Base-by-base conservation (phyloP, 352 stramenopile genomes). In the Albugo laibachii region DNA sequence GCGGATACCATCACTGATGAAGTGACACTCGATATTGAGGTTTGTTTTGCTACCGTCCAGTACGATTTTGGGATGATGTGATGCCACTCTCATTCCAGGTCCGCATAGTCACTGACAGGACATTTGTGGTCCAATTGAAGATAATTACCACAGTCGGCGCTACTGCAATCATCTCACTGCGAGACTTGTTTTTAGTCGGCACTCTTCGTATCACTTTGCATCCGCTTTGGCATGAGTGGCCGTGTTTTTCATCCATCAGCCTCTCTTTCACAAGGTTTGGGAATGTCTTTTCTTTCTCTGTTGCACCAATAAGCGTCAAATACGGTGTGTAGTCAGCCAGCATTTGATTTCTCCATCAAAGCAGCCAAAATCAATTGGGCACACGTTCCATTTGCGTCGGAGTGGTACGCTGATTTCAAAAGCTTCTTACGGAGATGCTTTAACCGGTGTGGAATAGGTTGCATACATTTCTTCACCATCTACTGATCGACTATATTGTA, bases 351-450 rank as follows among this genome's bases (percentile, higher is more conserved):
- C 46, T 83, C 69, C 2, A 59, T 86, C 45, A 86, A 66, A 0
- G 74, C 74, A 13, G 74, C 74, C 50, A 86, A 83, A 54, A 86
- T 86, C 69, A 83, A 83, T 65, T 66, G 83, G 47, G 62, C 71
- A 24, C 83, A 82, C 54, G 71, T 86, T 20, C 70, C 74, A 11
- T 86, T 83, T 56, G 71, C 73, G 14, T 86, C 74, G 13, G 71
- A 86, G 43, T 86, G 71, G 74, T 86, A 36, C 35, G 58, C 54
- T 15, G 16, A 19, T 24, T 24, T 45, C 14, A 49, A 12, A 13
- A 15, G 10, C 5, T 34, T 35, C 18, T 13, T 35, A 35, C 15
- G 41, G 36, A 5, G 18, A 0, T 37, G 21, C 38, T 13, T 35
- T 2, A 51, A 16, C 24, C n/a, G 19, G 2, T 41, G 6, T 15